Evolutionary conservation across 139 green algal genomes (phyloP).

Genomic region (Helicosporidium sp.): DNA sequence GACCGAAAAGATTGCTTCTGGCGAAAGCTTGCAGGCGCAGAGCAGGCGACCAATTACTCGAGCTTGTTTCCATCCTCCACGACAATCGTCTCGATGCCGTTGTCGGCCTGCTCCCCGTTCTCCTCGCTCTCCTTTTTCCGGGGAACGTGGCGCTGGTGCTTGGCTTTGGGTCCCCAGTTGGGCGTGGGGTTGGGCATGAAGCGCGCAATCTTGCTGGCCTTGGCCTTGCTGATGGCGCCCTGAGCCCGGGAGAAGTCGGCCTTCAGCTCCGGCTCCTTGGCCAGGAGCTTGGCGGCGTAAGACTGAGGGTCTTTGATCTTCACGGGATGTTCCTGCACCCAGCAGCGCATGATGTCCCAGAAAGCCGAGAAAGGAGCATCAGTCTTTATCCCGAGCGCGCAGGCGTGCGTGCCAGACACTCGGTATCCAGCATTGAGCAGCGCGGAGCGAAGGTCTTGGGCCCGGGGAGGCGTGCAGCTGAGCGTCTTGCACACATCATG

Average conservation of each 20-base stretch:
- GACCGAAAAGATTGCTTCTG: too few species aligned
- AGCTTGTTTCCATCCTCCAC: slow-evolving; percentile 20
- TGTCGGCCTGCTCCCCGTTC: background rate
- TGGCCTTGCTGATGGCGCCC: slow-evolving; percentile 28
- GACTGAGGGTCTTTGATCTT: too few species aligned
- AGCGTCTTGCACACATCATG: slow-evolving; percentile 63
- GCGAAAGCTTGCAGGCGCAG: too few species aligned
- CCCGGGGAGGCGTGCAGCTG: slow-evolving; percentile 37
- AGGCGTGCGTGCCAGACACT: slow-evolving; percentile 63
- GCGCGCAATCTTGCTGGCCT: slow-evolving; percentile 23
- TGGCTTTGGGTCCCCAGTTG: slow-evolving; percentile 69
- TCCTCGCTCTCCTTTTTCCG: too few species aligned
- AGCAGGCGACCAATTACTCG: too few species aligned
- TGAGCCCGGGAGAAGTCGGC: slow-evolving; percentile 46
- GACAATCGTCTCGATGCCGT: background rate
- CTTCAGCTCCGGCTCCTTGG: slow-evolving; percentile 42
- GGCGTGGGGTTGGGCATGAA: slow-evolving; percentile 70
- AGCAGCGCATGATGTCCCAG: slow-evolving; percentile 68
- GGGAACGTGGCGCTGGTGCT: too few species aligned
- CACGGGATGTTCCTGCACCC: slow-evolving; percentile 52
- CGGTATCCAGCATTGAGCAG: slow-evolving; percentile 67
- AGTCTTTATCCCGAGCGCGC: slow-evolving; percentile 79
- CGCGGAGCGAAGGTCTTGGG: slow-evolving; percentile 57
- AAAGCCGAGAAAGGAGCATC: slow-evolving; percentile 65
- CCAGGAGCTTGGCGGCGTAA: slow-evolving; percentile 59